These are phyloP conservation scores for Asterochloris erici DNA, from an alignment of 139 green algal genomes.

Conservation along the genomic window DNA sequence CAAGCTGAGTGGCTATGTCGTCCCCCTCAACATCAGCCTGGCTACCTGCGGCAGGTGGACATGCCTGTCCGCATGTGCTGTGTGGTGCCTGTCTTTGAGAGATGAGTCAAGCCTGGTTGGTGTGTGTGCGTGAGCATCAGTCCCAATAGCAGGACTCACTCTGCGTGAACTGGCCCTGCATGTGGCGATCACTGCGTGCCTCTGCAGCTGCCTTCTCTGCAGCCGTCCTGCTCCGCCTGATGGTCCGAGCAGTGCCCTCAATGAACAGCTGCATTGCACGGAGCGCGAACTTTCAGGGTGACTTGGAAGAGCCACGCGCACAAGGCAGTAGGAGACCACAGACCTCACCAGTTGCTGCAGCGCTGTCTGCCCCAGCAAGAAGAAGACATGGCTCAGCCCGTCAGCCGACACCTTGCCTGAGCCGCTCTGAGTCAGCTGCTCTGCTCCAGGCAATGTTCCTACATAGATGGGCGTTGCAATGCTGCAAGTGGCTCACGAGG, in stretches of 20 bases:
- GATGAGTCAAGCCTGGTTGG: too few species aligned
- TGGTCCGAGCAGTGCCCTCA: slow-evolving; percentile 53
- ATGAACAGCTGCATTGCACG: slow-evolving; percentile 43
- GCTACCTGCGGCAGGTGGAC: neutral
- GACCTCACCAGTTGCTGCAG: slow-evolving; percentile 70
- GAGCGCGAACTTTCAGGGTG: neutral
- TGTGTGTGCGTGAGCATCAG: neutral
- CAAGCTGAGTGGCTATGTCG: slow-evolving; percentile 67
- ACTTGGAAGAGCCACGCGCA: neutral
- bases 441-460: neutral
- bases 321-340: slow-evolving; percentile 1
- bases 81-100: too few species aligned
- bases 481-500: too few species aligned
- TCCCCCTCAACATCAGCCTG: slow-evolving; percentile 35
- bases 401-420: neutral
- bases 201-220: slow-evolving; percentile 47
- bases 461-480: too few species aligned
- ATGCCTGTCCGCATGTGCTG: too few species aligned
- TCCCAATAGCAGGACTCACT: neutral
- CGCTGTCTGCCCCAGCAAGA: slow-evolving; percentile 72
- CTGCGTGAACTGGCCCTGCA: too few species aligned
- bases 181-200: neutral
- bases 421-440: neutral
- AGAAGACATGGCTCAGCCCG: slow-evolving; percentile 64
- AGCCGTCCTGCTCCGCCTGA: slow-evolving; percentile 44